phyloP scores from a whole-genome alignment of 495 filamentous ascomycete species.

The Rostrohypoxylon terebratum region DNA sequence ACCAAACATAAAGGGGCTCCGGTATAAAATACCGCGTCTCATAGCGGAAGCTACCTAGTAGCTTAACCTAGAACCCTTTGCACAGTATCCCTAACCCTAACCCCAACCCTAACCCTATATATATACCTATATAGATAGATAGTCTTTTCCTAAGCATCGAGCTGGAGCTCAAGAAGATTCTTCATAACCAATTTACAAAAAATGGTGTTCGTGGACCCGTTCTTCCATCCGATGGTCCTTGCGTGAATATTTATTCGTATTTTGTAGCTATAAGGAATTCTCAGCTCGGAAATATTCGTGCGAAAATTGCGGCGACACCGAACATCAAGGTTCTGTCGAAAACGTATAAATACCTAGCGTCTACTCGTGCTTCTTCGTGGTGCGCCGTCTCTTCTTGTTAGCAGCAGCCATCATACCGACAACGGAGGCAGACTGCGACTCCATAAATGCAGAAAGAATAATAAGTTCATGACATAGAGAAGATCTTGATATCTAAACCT shows the following conservation, averaged over 20 bases:
- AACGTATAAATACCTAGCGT: slow-evolving; percentile 72
- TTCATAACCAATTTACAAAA: background rate
- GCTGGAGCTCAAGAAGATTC: background rate
- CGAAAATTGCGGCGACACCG: background rate
- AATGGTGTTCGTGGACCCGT: background rate
- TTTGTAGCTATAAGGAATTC: background rate
- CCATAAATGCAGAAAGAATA: background rate
- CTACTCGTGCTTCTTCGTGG: slow-evolving; percentile 60
- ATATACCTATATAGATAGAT: no score
- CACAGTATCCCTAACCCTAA: no score
- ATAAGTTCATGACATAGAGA: background rate
- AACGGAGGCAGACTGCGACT: background rate
- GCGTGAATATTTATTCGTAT: background rate
- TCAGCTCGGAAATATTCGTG: background rate
- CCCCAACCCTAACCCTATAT: no score
- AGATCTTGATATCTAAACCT: background rate
- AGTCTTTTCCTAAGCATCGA: no score
- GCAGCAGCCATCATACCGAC: background rate
- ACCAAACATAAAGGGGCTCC: no score
- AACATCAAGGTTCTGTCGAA: slow-evolving; percentile 74
- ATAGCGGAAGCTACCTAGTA: no score
- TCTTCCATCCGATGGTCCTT: background rate
- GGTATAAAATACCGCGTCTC: no score
- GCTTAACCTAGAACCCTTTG: no score
- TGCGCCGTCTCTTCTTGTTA: background rate